phyloP scores from a whole-genome alignment of 2,329 filamentous ascomycete species.

The Zymoseptoria crescenta region DNA sequence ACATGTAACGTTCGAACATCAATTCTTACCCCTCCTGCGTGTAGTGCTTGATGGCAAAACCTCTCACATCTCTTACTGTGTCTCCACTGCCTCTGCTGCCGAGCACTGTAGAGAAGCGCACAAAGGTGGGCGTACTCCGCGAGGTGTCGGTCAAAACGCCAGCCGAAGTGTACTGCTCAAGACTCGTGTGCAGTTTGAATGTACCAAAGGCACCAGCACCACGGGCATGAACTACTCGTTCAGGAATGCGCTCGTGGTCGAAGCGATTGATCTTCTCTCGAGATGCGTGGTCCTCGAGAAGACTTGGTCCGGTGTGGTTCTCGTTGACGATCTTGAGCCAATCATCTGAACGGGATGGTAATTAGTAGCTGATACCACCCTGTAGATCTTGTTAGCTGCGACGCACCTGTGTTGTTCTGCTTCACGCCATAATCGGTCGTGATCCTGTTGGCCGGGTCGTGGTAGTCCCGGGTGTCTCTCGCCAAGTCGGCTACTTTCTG shows the following conservation, averaged over 20 bases:
- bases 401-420: constrained; percentile 50
- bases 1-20: too few species aligned
- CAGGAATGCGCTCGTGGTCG: constrained; percentile 65
- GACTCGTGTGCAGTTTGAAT: constrained; percentile 58
- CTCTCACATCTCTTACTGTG: constrained; percentile 74
- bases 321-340: constrained; percentile 62
- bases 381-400: neutral
- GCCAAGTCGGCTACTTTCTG: constrained; percentile 56
- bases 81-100: constrained; percentile 70
- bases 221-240: constrained; percentile 60
- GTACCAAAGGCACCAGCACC: constrained; percentile 58
- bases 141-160: constrained; percentile 61
- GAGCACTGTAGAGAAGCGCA: constrained; percentile 71
- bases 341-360: constrained; percentile 46
- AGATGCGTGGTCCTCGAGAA: constrained; percentile 64
- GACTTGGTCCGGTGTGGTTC: constrained; percentile 56
- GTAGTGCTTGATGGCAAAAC: constrained; percentile 72
- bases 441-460: constrained; percentile 49
- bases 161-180: constrained; percentile 55
- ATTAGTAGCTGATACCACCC: neutral
- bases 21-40: constrained; percentile 54
- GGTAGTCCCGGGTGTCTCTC: constrained; percentile 51
- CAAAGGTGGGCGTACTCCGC: constrained; percentile 58
- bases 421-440: constrained; percentile 74
- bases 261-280: constrained; percentile 74